Evolutionary conservation across 441 rosid genomes (phyloP), one percentile per base, ranked within the genome.

Genomic region (Brassica balearica): DNA sequence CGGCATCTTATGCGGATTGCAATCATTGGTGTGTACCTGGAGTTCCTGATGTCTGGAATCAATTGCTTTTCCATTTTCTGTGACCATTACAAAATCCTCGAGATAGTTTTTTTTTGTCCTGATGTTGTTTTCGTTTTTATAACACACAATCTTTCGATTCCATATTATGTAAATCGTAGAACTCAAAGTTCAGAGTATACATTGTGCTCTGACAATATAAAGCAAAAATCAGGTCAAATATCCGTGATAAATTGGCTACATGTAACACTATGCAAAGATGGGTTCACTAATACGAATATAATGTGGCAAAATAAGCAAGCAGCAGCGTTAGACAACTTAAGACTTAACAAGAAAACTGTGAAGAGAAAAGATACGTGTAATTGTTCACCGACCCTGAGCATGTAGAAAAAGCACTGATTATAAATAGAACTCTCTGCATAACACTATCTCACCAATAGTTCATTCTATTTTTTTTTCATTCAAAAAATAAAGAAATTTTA

Each of bases 41-140:
- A 41, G 48, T 41, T 41, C 48, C 48, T 41, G 99, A 95, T 86
- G 88, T 88, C 20, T 93, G 99, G 98, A 93, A 93, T 71, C 92
- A 93, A 82, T 82, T 96, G 11, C 81, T 96, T 56, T 93, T 88
- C 82, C 96, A 92, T 84, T 80, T 82, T 69, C 85, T 96, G 79
- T 80, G 65, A 17, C 68, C 67, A 66, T 25, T 27, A 55, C 60
- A 7, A 53, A 63, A 22, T 4, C 64, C 3, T 48, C 58, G 20
- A 14, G 58, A 19, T 14, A 14, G 20, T 51, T 51, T 51, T 51
- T 51, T 51, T 14, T 36, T 36, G 19, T 6, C 17, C 17, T 5
- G 15, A 14, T 6, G 19, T 4, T 4, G 55, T 51, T 51, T 51
- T 51, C 20, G 58, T 6, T 51, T 51, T 6, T 51, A 51, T 14